Conservation (phyloP, 345 rosid species). For the Hibiscus tridactylites region DNA sequence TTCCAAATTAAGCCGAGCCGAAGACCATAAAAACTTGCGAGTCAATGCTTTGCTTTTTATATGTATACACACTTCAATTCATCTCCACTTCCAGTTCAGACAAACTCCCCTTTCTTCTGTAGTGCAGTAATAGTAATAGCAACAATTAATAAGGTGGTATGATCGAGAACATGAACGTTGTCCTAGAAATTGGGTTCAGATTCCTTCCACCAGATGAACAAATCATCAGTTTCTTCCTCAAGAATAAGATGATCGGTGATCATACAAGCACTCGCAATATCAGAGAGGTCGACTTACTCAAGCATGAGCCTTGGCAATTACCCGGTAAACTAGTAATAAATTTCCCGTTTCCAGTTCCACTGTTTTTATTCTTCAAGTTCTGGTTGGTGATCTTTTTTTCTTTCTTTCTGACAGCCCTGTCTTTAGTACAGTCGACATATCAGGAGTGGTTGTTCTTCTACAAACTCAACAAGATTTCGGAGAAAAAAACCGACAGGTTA, state of each 20-base stretch:
- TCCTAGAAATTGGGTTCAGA: constrained; percentile 18
- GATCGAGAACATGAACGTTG: background rate
- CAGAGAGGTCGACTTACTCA: constrained; percentile 27
- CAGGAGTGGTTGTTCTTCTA: constrained; percentile 35
- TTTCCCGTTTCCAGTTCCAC: background rate
- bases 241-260: constrained; percentile 18
- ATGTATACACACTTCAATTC: too few species aligned
- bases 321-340: constrained; percentile 16
- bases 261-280: constrained; percentile 6
- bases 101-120: background rate
- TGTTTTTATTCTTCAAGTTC: background rate
- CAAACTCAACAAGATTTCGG: constrained; percentile 14
- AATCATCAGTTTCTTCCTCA: constrained; percentile 26
- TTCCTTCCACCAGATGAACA: constrained; percentile 44
- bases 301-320: constrained; percentile 44
- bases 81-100: background rate
- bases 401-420: background rate
- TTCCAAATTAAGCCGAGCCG: background rate
- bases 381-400: background rate
- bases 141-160: background rate
- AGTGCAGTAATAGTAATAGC: background rate
- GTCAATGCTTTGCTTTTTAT: background rate
- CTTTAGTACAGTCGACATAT: constrained; percentile 16
- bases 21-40: background rate
- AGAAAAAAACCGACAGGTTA: constrained; percentile 17